phyloP scores from a whole-genome alignment of 306 rosid species.

The Cicer judaicum region DNA sequence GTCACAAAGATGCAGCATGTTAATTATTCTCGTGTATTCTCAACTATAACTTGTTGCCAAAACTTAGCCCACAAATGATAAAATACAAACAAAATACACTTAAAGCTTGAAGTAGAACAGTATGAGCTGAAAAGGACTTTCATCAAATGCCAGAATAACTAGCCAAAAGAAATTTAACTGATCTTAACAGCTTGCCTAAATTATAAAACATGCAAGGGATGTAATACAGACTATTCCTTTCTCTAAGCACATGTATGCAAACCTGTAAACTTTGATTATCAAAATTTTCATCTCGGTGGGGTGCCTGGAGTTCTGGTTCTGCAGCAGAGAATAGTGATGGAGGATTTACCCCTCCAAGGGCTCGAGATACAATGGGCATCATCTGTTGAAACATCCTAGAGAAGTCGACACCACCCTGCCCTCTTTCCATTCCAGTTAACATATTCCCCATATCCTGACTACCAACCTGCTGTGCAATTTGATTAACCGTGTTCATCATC shows the following conservation, averaged over 20 bases:
- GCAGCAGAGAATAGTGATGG: conserved; percentile 54
- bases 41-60: background rate
- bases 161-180: background rate
- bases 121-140: conserved; percentile 10
- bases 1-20: too few species aligned
- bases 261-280: conserved; percentile 68
- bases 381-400: conserved; percentile 94
- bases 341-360: conserved; percentile 62
- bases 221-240: conserved; percentile 29
- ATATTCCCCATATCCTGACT: conserved; percentile 71
- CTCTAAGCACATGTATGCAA: conserved; percentile 31
- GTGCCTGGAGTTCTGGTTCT: conserved; percentile 51
- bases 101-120: conserved; percentile 8
- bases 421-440: conserved; percentile 74
- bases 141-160: conserved; percentile 5
- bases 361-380: conserved; percentile 95
- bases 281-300: conserved; percentile 46
- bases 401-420: conserved; percentile 78
- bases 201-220: conserved; percentile 23
- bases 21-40: too few species aligned
- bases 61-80: background rate
- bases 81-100: background rate
- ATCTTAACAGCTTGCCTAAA: conserved; percentile 19
- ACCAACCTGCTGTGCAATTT: conserved; percentile 84
- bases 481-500: conserved; percentile 79